These are phyloP conservation scores for Mycena vitilis DNA, from an alignment of 768 basidiomycete species.

Conservation along the genomic window DNA sequence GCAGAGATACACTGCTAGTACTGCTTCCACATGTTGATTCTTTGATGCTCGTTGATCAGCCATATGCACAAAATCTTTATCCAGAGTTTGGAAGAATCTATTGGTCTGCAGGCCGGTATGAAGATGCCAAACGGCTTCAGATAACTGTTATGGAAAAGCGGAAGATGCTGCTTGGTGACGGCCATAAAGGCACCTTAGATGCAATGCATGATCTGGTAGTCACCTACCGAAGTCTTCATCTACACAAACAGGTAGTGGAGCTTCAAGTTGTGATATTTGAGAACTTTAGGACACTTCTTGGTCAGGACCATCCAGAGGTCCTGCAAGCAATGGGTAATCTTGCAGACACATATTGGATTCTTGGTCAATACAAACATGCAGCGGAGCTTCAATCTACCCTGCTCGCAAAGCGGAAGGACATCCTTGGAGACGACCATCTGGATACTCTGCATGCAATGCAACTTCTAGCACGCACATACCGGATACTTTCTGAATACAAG, in stretches of 20 bases:
- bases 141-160: background rate
- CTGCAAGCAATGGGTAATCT: background rate
- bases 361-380: background rate
- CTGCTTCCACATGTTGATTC: no score
- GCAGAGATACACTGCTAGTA: no score
- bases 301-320: background rate
- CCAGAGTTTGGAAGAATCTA: no score
- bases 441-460: background rate
- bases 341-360: background rate
- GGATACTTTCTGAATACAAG: background rate
- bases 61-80: no score
- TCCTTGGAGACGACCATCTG: background rate
- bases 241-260: background rate
- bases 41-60: no score
- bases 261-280: background rate
- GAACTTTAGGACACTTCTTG: background rate
- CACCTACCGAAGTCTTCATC: background rate
- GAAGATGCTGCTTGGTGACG: background rate
- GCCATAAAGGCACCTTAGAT: background rate
- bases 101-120: no score
- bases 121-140: background rate
- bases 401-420: background rate
- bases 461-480: background rate
- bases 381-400: background rate
- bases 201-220: background rate